A percentile compares a stretch with the other conserved stretches of the same genome.
These are phyloP conservation scores for Lagenidium giganteum DNA, from an alignment of 352 stramenopile genomes.

Conservation along the genomic window DNA sequence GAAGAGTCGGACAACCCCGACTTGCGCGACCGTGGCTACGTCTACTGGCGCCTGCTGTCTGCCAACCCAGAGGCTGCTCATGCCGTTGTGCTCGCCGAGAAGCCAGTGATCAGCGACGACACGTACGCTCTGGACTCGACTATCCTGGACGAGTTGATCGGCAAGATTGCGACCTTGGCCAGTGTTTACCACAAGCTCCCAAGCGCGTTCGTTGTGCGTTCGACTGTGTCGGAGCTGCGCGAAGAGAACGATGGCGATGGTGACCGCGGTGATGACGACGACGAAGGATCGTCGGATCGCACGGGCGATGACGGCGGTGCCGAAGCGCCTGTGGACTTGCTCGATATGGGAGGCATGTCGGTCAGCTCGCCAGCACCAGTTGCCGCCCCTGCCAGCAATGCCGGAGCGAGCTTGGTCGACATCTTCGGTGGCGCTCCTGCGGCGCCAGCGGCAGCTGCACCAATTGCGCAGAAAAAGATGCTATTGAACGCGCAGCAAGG, in stretches of 20 bases:
- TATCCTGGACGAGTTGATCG: constrained; percentile 95
- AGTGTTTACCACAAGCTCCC: constrained; percentile 98
- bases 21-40: constrained; percentile 97
- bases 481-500: constrained; percentile 73
- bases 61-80: constrained; percentile 98
- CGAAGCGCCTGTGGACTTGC: constrained; percentile 47
- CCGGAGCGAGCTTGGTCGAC: constrained; percentile 55
- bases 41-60: constrained; percentile 99
- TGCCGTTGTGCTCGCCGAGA: constrained; percentile 97
- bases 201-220: constrained; percentile 80
- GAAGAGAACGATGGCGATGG: constrained; percentile 61
- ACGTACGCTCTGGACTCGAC: constrained; percentile 94
- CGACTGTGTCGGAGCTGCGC: constrained; percentile 68
- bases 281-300: constrained; percentile 55
- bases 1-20: constrained; percentile 99
- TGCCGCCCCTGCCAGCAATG: constrained; percentile 21
- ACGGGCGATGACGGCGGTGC: constrained; percentile 37
- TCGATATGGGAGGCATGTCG: constrained; percentile 86
- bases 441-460: constrained; percentile 25
- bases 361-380: constrained; percentile 37
- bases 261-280: constrained; percentile 39
- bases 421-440: constrained; percentile 70
- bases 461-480: constrained; percentile 53
- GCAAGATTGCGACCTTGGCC: constrained; percentile 96
- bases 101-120: constrained; percentile 99